Conservation (phyloP, 2,329 filamentous ascomycete genomes). For the Penicillium janthinellum region DNA sequence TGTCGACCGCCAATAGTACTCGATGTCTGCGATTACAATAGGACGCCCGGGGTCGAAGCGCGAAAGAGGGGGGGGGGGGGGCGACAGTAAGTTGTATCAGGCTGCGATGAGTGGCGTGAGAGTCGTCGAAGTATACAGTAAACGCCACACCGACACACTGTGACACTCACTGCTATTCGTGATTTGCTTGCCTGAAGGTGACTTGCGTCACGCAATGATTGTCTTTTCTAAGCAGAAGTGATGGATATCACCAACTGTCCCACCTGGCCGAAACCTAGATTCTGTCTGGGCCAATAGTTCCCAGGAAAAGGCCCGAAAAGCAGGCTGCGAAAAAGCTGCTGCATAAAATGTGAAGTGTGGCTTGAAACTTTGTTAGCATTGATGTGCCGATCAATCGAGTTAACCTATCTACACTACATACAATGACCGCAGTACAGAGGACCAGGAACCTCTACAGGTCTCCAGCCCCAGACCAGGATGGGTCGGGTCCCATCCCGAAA, state of each 20-base stretch:
- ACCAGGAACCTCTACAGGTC: not conserved
- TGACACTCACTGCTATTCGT: not conserved
- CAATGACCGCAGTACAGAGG: not conserved
- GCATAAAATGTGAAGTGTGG: not conserved
- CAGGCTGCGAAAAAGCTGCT: not conserved
- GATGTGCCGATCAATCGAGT: not conserved
- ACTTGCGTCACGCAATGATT: not conserved
- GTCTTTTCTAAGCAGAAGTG: not conserved
- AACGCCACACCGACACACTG: not conserved
- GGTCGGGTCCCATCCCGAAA: not conserved
- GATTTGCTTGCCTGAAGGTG: not conserved
- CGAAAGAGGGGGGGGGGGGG: not conserved
- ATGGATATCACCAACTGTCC: conserved; percentile 3
- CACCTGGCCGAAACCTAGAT: conserved; percentile 6
- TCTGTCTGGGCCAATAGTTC: not conserved
- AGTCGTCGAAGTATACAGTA: not conserved
- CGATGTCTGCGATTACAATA: not conserved
- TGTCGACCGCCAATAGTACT: not conserved
- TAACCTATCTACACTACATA: not conserved
- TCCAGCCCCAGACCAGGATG: not conserved
- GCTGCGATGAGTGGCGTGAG: not conserved
- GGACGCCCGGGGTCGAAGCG: not conserved
- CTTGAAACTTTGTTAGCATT: conserved; percentile 1
- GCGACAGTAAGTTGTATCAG: not conserved
- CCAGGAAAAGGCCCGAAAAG: not conserved